Base-by-base conservation (phyloP, 495 filamentous ascomycete genomes). In the Hyaloscypha bicolor region DNA sequence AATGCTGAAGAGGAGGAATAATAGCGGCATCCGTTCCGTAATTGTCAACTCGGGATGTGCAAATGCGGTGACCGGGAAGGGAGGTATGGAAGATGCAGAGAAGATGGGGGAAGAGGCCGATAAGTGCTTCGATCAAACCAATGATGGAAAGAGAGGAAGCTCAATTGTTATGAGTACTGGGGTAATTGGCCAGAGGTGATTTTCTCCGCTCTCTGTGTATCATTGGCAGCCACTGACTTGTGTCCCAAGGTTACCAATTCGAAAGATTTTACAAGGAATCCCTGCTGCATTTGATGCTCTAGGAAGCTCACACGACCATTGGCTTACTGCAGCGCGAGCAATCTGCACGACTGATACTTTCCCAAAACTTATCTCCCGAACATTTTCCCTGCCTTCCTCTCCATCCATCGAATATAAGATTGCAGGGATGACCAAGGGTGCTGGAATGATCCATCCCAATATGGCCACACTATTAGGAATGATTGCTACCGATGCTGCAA, bases 291-390 rank as follows among this genome's bases (percentile, higher is more conserved):
- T 92, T 75, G 76, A 80, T 55, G 82, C 82, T 60, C 86, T 96
- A 62, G 90, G 87, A 63, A 82, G 84, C 29, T 86, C 88, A 9
- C 94, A 98, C 78, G 85, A 91, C 61, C 85, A 93, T 78, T 99
- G 94, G 94, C 81, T 98, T 52, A 81, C 81, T 32, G 89, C 91
- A 58, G 96, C 96, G 59, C 90, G 90, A 73, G 93, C 95, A 29
- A 99, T 99, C 78, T 97, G 94, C 82, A 99, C 95, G 19, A 99
- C 95, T 32, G 96, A 99, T 79, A 99, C 96, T 32, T 99, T 99
- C 81, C 95, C 96, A 68, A 99, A 99, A 80, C 88, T 99, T 66
- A 81, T 92, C 65, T 97, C 94, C 22, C 86, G 85, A 64, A 88
- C 86, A 5, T 99, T 98, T 79, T 88, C 80, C 6, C 87, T 99